Evolutionary conservation across 805 yeast genomes (phyloP).

Genomic region (Torulaspora microellipsoides): DNA sequence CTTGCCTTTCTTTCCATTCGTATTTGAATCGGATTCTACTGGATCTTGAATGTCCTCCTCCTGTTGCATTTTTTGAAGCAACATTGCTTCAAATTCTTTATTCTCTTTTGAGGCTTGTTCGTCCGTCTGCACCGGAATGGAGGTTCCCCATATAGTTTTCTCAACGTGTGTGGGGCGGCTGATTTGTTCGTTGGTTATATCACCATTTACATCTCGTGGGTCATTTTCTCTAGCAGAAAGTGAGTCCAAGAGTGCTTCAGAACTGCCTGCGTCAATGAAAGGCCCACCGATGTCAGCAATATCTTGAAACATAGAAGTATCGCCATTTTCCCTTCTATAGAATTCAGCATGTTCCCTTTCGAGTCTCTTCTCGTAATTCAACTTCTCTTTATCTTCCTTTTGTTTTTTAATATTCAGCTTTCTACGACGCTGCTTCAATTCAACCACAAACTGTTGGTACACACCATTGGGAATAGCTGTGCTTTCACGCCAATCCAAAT

Average conservation of each 20-base stretch:
- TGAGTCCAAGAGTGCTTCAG: slow-evolving; percentile 3
- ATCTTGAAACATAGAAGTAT: slow-evolving; percentile 12
- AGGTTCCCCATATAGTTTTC: slow-evolving; percentile 77
- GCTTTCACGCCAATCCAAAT: slow-evolving; percentile 71
- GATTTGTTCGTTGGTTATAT: slow-evolving; percentile 8
- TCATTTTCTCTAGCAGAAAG: slow-evolving; percentile 9
- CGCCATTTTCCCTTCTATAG: slow-evolving; percentile 54
- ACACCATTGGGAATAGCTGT: slow-evolving; percentile 42
- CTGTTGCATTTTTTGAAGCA: slow-evolving; percentile 48
- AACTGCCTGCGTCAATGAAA: not conserved
- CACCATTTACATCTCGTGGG: slow-evolving; percentile 1
- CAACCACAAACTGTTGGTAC: slow-evolving; percentile 46
- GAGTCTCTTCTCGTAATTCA: slow-evolving; percentile 51
- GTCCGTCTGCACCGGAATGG: slow-evolving; percentile 29
- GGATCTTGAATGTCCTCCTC: slow-evolving; percentile 25
- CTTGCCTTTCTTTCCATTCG: slow-evolving; percentile 14
- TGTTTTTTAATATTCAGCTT: slow-evolving; percentile 44
- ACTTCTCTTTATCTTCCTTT: slow-evolving; percentile 58
- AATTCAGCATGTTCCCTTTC: slow-evolving; percentile 57
- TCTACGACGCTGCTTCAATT: slow-evolving; percentile 54
- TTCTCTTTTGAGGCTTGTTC: slow-evolving; percentile 40
- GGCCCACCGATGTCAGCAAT: not conserved
- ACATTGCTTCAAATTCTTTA: slow-evolving; percentile 46
- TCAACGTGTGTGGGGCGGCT: slow-evolving; percentile 28
- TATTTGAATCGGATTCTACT: not conserved